Evolutionary conservation across 768 basidiomycete species (phyloP).

Genomic region (Trichaptum fuscoviolaceum): DNA sequence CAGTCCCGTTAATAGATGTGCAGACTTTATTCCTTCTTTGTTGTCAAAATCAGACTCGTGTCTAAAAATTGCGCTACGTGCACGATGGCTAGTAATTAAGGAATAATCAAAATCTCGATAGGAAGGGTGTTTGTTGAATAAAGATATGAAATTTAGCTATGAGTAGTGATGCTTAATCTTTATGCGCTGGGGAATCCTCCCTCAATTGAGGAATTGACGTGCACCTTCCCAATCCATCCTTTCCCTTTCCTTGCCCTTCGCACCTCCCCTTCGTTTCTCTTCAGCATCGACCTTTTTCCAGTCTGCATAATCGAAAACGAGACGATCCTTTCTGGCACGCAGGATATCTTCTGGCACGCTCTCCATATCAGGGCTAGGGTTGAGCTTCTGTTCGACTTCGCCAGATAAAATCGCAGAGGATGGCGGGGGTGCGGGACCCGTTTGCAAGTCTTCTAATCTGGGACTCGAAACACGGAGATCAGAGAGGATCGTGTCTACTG

Average conservation of each 20-base stretch:
- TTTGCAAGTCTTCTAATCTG: conserved; percentile 11
- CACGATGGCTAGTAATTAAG: too few relatives aligned
- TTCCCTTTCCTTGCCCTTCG: conserved; percentile 66
- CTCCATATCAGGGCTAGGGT: conserved; percentile 34
- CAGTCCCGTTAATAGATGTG: too few relatives aligned
- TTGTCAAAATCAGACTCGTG: too few relatives aligned
- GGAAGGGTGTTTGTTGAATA: neutral
- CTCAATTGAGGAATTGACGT: conserved; percentile 18
- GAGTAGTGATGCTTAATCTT: neutral
- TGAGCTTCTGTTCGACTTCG: conserved; percentile 15
- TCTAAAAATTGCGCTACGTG: too few relatives aligned
- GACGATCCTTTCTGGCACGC: conserved; percentile 32
- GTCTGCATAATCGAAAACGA: conserved; percentile 58
- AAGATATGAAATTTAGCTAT: neutral
- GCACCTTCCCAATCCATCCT: conserved; percentile 69
- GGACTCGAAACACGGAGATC: conserved; percentile 35
- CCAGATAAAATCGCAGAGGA: conserved; percentile 8
- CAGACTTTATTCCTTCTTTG: too few relatives aligned
- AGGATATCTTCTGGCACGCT: conserved; percentile 43
- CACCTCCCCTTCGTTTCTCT: conserved; percentile 57
- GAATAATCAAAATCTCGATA: too few relatives aligned
- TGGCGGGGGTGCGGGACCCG: conserved; percentile 10
- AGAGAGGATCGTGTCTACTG: conserved; percentile 63
- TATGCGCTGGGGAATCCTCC: too few relatives aligned
- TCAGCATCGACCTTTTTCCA: conserved; percentile 75